Evolutionary conservation across 768 basidiomycete species (phyloP), one percentile per base, ranked within the genome.

Genomic region (Polyporus arcularius): DNA sequence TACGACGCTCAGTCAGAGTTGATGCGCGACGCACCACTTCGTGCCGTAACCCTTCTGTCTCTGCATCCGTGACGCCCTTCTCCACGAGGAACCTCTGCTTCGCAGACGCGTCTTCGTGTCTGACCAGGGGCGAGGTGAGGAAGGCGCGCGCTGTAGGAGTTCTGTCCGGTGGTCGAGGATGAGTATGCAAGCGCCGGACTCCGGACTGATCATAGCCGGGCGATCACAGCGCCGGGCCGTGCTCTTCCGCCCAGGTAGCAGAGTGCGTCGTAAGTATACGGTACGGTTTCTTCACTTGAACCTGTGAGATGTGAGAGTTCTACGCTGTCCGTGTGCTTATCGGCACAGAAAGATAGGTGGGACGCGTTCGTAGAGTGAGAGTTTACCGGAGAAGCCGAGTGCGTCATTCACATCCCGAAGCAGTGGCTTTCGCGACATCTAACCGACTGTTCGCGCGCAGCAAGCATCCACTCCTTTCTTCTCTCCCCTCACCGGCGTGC

Each of bases 71-170:
- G 30, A 93, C 74, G 1, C 90, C 91, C 67, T 92, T 92, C 65
- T 90, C 89, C 0, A 68, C 68, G 12, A 93, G 80, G 63, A 93
- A 93, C 53, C 74, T 73, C 8, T 84, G 82, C 68, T 90, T 90
- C 3, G 82, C 79, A 1, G 70, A 57, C 0, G 71, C 41, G 65
- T 88, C 85, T 63, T 90, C 86, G 48, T 81, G 72, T 12, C 79
- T 77, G 21, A 89, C 79, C 67, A 88, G 86, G 3, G 88, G 85
- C 3, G 90, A 89, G 11, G 72, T 71, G 15, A 93, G 76, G 70
- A 93, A 92, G 11, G 80, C 64, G 89, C 90, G 56, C 79, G 82
- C 26, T 71, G 65, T 45, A 78, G 51, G 4, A 77, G 68, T n/a
- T 70, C 70, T 9, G 62, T 39, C 5, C 65, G 21, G 59, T 62